Evolutionary conservation across 176 grass and related monocot genomes (phyloP), one percentile per base, ranked within the genome.

Genomic region (Ananas comosus): DNA sequence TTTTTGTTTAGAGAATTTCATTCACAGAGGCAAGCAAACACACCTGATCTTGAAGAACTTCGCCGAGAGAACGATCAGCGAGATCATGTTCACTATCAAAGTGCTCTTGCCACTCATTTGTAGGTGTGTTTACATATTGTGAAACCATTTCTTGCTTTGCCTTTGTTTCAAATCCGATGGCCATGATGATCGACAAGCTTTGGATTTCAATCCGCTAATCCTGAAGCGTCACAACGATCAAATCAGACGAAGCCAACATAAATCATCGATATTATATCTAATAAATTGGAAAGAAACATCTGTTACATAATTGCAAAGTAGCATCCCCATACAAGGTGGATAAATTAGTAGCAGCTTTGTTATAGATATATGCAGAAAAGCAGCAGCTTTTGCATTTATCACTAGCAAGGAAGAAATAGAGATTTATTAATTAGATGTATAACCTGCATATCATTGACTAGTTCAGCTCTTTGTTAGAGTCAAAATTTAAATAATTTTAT

Each of bases 41-140:
- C 53, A 57, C 53, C 53, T 57, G 53, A 57, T 57, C 53, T 18
- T 57, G 53, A 13, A 57, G 53, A 57, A 57, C 53, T n/a, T 57
- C 53, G 17, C 53, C 53, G 9, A 57, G 53, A 5, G 11, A 13
- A 13, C 13, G 14, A 57, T 57, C 53, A 57, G 13, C 53, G 17
- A 57, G 17, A n/a, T 16, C 13, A 57, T 5, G 53, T 4, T 57
- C 53, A 57, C 17, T n/a, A 16, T 57, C 53, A 57, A 57, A 57
- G 53, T 13, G 13, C 17, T 57, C 53, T 57, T 4, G 14, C 53
- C 13, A 13, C 53, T 16, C 53, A 3, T 13, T 57, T 57, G 53
- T 57, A 57, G 53, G 17, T 16, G 53, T 16, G 53, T 57, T 57
- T 57, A 57, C 13, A 57, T 57, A 57, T 13, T 57, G 53, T 8